A percentile compares a stretch with the other conserved stretches of the same genome.
Conservation (phyloP, 768 basidiomycete species). For the Pisolithus tinctorius region DNA sequence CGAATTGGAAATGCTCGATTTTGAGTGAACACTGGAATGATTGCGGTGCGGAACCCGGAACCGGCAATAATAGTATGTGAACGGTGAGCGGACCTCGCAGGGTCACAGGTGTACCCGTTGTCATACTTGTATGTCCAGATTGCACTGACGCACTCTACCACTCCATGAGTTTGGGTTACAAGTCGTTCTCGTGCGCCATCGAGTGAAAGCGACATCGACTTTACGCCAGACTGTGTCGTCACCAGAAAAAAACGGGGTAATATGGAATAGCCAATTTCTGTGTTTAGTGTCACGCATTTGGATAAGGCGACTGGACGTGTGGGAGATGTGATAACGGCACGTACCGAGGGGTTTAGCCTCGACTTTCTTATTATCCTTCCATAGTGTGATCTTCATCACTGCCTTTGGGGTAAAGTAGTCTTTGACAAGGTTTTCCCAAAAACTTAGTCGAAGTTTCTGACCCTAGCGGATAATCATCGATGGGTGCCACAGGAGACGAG, state of each 20-base stretch:
- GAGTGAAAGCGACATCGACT: conserved; percentile 72
- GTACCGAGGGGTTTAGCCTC: conserved; percentile 82
- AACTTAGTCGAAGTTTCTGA: conserved; percentile 57
- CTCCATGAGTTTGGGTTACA: conserved; percentile 35
- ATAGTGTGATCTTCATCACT: conserved; percentile 74
- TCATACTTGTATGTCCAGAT: conserved; percentile 78
- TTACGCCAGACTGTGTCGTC: conserved; percentile 78
- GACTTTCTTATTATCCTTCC: conserved; percentile 74
- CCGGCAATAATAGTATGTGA: conserved; percentile 41
- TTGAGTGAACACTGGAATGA: conserved; percentile 37
- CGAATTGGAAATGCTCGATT: conserved; percentile 70
- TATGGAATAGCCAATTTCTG: conserved; percentile 77
- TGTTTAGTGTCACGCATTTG: conserved; percentile 21
- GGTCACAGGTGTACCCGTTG: conserved; percentile 73
- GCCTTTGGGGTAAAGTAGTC: conserved; percentile 70
- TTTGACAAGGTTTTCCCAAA: conserved; percentile 60
- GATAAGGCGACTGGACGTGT: no score
- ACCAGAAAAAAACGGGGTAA: conserved; percentile 81
- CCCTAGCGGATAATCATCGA: neutral
- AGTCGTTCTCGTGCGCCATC: conserved; percentile 70
- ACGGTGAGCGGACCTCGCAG: conserved; percentile 69
- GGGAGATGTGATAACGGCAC: conserved; percentile 14
- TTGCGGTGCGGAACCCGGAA: conserved; percentile 14
- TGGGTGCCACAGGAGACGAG: neutral
- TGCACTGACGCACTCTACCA: conserved; percentile 67